Base-by-base conservation (phyloP, 139 green algal genomes). In the Chlorella sp. region DNA sequence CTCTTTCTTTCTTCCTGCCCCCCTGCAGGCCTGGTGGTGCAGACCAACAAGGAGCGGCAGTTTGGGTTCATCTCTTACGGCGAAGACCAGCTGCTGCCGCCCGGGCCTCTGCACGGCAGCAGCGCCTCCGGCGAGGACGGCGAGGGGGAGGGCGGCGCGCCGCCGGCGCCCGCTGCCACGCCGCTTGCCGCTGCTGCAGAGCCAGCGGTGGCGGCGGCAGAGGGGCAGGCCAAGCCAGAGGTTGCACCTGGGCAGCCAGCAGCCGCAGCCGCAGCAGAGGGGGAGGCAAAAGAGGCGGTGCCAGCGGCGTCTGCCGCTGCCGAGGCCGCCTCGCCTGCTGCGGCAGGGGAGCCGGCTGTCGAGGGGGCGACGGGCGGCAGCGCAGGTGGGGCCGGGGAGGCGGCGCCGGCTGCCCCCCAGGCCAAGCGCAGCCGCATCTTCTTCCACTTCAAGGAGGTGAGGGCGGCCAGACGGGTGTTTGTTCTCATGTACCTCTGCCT, bases 391-490 rank as follows among this genome's bases (percentile, higher is more conserved):
- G 60, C 26, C 1, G 48, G 91, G 32, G 83, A 88, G n/a, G 88
- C 87, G 36, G 57, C 64, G 24, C 76, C 85, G 92, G 66, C 77
- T 12, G 81, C 81, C 32, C 3, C 36, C 14, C 68, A 39, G 30
- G 61, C 83, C 28, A 61, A 69, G 61, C 61, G 12, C 36, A 60
- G 32, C 36, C 69, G 71, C 69, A 61, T 89, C 64, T 94, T 90
- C 32, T 95, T 95, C 79, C 80, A 92, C 42, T 83, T 80, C 66
- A 86, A 78, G 22, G 92, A 95, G 42, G 91, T 90, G 53, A 39
- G 85, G 73, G 22, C 16, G 34, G 34, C 7, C 48, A 57, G 7
- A 57, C 48, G 9, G 48, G 48, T 9, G 48, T 57, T 57, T 9
- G n/a, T 57, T 9, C 48, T 57, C 48, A 16, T 57, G 7, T 57